These are phyloP conservation scores for Solanum chacoense DNA, from an alignment of 305 asterid genomes.

Conservation along the genomic window DNA sequence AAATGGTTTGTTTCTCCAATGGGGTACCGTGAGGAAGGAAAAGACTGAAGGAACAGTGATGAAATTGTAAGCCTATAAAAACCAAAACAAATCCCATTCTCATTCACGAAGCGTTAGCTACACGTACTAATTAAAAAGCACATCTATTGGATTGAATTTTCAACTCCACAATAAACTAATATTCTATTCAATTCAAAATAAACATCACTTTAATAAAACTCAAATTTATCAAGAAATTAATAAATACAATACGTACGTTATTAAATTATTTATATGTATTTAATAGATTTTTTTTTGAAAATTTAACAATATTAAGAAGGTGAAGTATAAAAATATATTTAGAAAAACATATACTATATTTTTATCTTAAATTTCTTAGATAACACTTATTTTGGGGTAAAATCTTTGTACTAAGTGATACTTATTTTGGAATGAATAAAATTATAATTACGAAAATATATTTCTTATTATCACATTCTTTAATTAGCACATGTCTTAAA, in stretches of 20 bases:
- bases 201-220: background rate
- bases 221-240: too few species aligned
- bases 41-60: slow-evolving; percentile 4
- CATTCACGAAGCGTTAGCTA: background rate
- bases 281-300: background rate
- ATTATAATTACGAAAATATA: too few species aligned
- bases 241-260: too few species aligned
- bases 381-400: background rate
- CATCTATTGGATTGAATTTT: background rate
- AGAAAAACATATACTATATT: background rate
- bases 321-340: background rate
- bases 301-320: background rate
- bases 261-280: too few species aligned
- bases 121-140: background rate
- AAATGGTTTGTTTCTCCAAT: background rate
- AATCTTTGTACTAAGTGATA: too few species aligned
- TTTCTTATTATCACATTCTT: background rate
- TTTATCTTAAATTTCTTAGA: too few species aligned
- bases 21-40: slow-evolving; percentile 9
- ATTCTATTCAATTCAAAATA: background rate
- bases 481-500: background rate
- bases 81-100: background rate
- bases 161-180: background rate
- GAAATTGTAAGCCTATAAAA: background rate
- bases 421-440: too few species aligned